These are phyloP conservation scores for Cornus suecica DNA, from an alignment of 148 eudicot genomes.

Conservation along the genomic window DNA sequence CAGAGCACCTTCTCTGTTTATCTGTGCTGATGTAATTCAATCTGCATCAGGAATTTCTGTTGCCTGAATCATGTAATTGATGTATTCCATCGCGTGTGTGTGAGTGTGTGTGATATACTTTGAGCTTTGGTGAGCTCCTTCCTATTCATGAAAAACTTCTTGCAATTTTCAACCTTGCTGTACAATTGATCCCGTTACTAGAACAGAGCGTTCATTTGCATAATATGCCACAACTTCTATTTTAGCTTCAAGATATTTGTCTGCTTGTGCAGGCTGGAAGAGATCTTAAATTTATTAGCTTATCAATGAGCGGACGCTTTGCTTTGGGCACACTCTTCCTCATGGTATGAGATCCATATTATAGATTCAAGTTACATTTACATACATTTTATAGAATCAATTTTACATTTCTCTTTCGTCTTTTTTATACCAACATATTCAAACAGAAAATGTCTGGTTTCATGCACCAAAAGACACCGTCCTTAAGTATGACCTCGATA, in stretches of 20 bases:
- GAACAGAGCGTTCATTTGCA: not conserved
- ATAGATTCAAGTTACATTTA: not conserved
- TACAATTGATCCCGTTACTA: not conserved
- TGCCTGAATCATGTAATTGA: not conserved
- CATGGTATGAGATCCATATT: conserved; percentile 42
- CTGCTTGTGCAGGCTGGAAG: conserved; percentile 72
- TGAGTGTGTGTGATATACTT: not conserved
- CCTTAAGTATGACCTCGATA: not conserved
- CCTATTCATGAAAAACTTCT: not conserved
- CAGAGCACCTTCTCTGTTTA: not conserved
- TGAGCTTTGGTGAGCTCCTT: not conserved
- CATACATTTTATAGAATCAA: too few species aligned
- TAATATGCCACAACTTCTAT: not conserved
- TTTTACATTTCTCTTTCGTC: not conserved
- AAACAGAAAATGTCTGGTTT: not conserved
- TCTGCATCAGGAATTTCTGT: conserved; percentile 1
- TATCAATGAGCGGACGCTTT: conserved; percentile 71
- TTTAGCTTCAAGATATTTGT: not conserved
- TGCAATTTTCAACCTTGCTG: not conserved
- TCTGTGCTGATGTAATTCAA: not conserved
- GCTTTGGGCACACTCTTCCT: conserved; percentile 56
- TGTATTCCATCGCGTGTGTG: not conserved
- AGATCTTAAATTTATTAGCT: conserved; percentile 67
- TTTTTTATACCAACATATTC: not conserved
- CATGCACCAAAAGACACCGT: not conserved